Percentiles rank a stretch among this genome's conserved stretches.
Conservation (phyloP, 768 basidiomycete genomes). For the Pleurotus tuber-regium region DNA sequence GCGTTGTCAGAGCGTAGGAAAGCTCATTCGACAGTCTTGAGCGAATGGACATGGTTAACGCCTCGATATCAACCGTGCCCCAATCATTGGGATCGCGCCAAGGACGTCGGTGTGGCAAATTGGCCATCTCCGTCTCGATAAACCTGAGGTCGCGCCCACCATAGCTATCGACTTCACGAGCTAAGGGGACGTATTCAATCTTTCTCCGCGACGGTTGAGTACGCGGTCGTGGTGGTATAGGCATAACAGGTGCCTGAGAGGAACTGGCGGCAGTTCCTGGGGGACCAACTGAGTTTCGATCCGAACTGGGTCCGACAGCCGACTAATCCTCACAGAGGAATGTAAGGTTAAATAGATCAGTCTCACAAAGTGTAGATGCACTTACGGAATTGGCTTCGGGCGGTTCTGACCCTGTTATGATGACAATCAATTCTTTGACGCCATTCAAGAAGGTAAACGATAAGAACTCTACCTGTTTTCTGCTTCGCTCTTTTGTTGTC, state of each 20-base stretch:
- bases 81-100: conserved; percentile 79
- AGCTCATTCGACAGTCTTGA: conserved; percentile 82
- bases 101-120: conserved; percentile 49
- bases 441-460: conserved; percentile 9
- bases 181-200: conserved; percentile 85
- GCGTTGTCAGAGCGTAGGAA: conserved; percentile 85
- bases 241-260: conserved; percentile 28
- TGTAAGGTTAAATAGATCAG: neutral
- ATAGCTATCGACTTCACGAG: conserved; percentile 68
- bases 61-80: conserved; percentile 88
- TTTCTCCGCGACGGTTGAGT: conserved; percentile 66
- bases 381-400: conserved; percentile 45
- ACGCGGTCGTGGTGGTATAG: conserved; percentile 34
- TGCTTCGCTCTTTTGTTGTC: conserved; percentile 70
- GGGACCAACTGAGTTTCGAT: conserved; percentile 23
- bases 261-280: conserved; percentile 19
- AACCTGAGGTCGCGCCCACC: conserved; percentile 79
- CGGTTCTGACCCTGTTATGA: conserved; percentile 36
- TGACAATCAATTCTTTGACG: neutral
- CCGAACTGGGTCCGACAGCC: conserved; percentile 20
- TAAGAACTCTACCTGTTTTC: conserved; percentile 58
- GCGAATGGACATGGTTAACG: conserved; percentile 89
- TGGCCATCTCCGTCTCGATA: conserved; percentile 60
- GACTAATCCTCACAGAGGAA: conserved; percentile 9
- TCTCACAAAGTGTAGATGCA: conserved; percentile 13